Conservation (phyloP, 73 alveolate species). For the Breviolum minutum region DNA sequence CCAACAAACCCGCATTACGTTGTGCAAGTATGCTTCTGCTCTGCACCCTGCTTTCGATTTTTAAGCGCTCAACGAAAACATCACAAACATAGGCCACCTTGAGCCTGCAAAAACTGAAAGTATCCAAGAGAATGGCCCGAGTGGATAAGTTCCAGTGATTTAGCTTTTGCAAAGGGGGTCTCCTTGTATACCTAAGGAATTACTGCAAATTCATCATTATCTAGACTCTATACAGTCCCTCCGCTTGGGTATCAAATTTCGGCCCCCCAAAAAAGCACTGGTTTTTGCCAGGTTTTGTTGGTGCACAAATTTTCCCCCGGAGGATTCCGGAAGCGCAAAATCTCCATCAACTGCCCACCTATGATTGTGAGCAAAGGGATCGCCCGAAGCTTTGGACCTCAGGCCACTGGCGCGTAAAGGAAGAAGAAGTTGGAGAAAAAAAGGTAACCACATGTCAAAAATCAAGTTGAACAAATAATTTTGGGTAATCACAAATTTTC, state of each 20-base stretch:
- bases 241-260: too few relatives aligned
- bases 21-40: neutral
- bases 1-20: too few relatives aligned
- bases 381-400: constrained; percentile 40
- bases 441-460: neutral
- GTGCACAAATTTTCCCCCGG: neutral
- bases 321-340: neutral
- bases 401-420: neutral
- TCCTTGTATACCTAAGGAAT: too few relatives aligned
- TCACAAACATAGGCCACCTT: constrained; percentile 66
- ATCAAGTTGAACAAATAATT: too few relatives aligned
- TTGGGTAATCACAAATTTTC: too few relatives aligned
- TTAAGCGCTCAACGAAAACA: constrained; percentile 2
- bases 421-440: neutral
- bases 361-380: constrained; percentile 59
- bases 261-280: too few relatives aligned
- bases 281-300: too few relatives aligned
- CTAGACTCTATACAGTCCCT: too few relatives aligned
- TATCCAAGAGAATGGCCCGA: too few relatives aligned
- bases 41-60: neutral
- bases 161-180: too few relatives aligned
- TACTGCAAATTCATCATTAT: too few relatives aligned
- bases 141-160: too few relatives aligned
- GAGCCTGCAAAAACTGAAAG: constrained; percentile 15
- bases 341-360: neutral